Percentiles rank a stretch among this genome's conserved stretches.
These are phyloP conservation scores for Phytophthora agathidicida DNA, from an alignment of 352 stramenopile species.

Conservation along the genomic window DNA sequence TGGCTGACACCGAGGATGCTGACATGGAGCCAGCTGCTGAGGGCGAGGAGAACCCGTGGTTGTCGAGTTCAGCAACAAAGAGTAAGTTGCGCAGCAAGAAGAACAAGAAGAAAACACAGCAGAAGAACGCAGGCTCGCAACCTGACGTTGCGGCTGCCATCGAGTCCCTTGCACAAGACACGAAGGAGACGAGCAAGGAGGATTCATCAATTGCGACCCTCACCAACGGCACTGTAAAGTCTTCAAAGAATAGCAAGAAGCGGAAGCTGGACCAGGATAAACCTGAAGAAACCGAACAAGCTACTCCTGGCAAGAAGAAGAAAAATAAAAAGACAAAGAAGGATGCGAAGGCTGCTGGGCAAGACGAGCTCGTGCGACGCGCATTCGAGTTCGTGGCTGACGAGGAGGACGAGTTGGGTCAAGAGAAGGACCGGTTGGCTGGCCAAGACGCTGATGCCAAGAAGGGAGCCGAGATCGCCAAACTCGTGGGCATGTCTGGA, in stretches of 20 bases:
- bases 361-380: conserved; percentile 93
- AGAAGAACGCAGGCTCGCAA: conserved; percentile 44
- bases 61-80: conserved; percentile 55
- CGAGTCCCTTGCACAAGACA: conserved; percentile 62
- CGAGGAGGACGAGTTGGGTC: conserved; percentile 93
- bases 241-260: conserved; percentile 50
- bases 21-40: conserved; percentile 27
- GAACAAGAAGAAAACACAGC: conserved; percentile 54
- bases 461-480: conserved; percentile 78
- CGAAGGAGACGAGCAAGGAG: conserved; percentile 30
- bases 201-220: conserved; percentile 21
- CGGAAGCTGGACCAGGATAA: conserved; percentile 49
- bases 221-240: conserved; percentile 26
- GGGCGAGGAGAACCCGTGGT: conserved; percentile 75
- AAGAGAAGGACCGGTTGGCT: conserved; percentile 90
- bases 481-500: conserved; percentile 85
- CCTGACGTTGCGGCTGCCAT: conserved; percentile 60
- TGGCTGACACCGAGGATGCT: conserved; percentile 26
- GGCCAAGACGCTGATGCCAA: conserved; percentile 69
- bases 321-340: conserved; percentile 51
- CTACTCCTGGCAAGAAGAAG: conserved; percentile 38
- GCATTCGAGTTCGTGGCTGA: conserved; percentile 95
- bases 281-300: conserved; percentile 12
- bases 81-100: conserved; percentile 74
- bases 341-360: conserved; percentile 52